A percentile compares a stretch with the other conserved stretches of the same genome.
These are phyloP conservation scores for Eucalyptus erythrocorys DNA, from an alignment of 345 rosid species.

Conservation along the genomic window DNA sequence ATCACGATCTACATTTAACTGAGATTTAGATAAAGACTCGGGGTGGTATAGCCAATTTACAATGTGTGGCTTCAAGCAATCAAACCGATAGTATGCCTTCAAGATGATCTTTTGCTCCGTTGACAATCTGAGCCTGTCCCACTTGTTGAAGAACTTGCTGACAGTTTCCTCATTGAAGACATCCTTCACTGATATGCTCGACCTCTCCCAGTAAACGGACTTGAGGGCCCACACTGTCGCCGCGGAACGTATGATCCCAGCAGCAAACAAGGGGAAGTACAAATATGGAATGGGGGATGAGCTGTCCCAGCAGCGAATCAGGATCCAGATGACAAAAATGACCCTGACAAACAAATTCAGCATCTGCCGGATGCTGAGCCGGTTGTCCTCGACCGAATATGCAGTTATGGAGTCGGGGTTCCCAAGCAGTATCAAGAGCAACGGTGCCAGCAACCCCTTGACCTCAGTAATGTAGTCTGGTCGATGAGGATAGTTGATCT, in stretches of 20 bases:
- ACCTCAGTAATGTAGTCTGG: background rate
- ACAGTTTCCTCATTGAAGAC: background rate
- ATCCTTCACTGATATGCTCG: background rate
- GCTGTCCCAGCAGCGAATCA: background rate
- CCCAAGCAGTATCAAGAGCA: constrained; percentile 5
- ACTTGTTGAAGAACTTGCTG: background rate
- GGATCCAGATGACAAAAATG: background rate
- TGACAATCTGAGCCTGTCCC: background rate
- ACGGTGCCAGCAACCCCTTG: constrained; percentile 1
- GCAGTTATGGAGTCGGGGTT: constrained; percentile 8
- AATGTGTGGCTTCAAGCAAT: background rate
- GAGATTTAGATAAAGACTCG: background rate
- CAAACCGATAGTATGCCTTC: background rate
- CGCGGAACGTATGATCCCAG: background rate
- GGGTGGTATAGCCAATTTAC: background rate
- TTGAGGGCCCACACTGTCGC: constrained; percentile 1
- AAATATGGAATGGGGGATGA: background rate
- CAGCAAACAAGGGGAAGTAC: background rate
- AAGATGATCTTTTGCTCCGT: background rate
- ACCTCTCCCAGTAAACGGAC: background rate
- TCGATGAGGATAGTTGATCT: background rate
- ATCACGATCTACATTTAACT: background rate
- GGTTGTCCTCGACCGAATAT: constrained; percentile 6
- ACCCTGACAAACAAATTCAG: background rate
- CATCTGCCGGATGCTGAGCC: background rate